Evolutionary conservation across 225 moss, liverwort and hornwort genomes (phyloP), one percentile per base, ranked within the genome.

Genomic region (Rhytidiadelphus loreus): DNA sequence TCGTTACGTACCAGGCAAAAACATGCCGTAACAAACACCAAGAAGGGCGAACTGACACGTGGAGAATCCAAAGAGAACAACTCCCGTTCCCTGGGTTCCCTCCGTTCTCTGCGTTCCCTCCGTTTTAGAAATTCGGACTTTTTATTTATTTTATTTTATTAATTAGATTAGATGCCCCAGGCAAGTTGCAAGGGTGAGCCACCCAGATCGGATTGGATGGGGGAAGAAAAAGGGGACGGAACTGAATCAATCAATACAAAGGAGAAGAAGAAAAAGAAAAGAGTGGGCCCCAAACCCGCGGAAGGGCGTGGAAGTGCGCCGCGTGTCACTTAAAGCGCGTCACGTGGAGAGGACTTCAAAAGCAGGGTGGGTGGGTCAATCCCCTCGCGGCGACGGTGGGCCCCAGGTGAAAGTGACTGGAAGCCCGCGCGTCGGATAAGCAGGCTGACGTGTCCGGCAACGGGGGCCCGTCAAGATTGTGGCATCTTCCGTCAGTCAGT

Each of bases 61-160:
- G 74, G 37, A 46, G 11, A 7, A 81, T 46, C 22, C 7, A 13
- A 24, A 2, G 21, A 3, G 56, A 21, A 48, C 19, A 19, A 11
- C 8, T 35, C 52, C 46, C 29, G 71, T 71, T 43, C 30, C 64
- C 64, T 0, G 9, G 2, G 71, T 71, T 43, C 70, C 70, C 70
- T 0, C 46, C n/a, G n/a, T n/a, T n/a, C n/a, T n/a, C n/a, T n/a
- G 0, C 2, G 69, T 69, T 24, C 69, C 69, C 39, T 0, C 3
- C 7, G 37, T 55, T 18, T 30, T 66, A 26, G 2, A 2, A 17
- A 8, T 66, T 28, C n/a, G 20, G 63, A 73, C 55, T 63, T 73
- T 35, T 73, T 35, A 12, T 26, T 43, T 16, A 11, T 19, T 11
- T 24, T 10, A 46, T 9, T 46, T 46, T 46, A 46, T 46, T 46